Conservation (phyloP, 306 rosid species). For the Sesbania bispinosa region DNA sequence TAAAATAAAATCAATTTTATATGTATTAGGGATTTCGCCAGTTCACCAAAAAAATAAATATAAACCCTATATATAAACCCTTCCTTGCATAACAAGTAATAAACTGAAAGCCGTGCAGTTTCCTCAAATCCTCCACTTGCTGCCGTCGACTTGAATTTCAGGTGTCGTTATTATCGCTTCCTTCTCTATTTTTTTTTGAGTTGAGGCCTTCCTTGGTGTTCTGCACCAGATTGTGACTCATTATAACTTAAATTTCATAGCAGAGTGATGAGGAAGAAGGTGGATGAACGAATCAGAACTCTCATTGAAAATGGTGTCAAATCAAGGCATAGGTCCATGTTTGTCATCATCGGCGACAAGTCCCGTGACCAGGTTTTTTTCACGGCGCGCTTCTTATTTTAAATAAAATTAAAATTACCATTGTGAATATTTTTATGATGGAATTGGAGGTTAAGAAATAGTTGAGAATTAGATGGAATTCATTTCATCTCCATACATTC, state of each 20-base stretch:
- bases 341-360: conserved; percentile 87
- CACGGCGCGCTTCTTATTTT: too few species aligned
- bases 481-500: too few species aligned
- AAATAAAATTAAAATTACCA: too few species aligned
- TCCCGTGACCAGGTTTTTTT: conserved; percentile 72
- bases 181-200: not conserved
- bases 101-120: not conserved
- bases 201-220: not conserved
- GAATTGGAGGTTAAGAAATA: too few species aligned
- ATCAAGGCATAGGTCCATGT: conserved; percentile 75
- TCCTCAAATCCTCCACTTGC: not conserved
- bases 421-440: too few species aligned
- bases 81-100: not conserved
- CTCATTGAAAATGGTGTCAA: conserved; percentile 93
- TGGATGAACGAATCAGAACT: conserved; percentile 88
- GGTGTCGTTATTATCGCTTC: not conserved
- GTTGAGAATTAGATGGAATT: too few species aligned
- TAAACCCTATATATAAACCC: too few species aligned
- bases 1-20: too few species aligned
- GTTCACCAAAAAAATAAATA: too few species aligned
- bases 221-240: not conserved
- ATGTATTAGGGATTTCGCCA: too few species aligned
- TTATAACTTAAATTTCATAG: not conserved
- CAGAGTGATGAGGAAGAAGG: conserved; percentile 84
- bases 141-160: not conserved